phyloP scores from a whole-genome alignment of 2,329 filamentous ascomycete species.

The Tolypocladium nubicola region DNA sequence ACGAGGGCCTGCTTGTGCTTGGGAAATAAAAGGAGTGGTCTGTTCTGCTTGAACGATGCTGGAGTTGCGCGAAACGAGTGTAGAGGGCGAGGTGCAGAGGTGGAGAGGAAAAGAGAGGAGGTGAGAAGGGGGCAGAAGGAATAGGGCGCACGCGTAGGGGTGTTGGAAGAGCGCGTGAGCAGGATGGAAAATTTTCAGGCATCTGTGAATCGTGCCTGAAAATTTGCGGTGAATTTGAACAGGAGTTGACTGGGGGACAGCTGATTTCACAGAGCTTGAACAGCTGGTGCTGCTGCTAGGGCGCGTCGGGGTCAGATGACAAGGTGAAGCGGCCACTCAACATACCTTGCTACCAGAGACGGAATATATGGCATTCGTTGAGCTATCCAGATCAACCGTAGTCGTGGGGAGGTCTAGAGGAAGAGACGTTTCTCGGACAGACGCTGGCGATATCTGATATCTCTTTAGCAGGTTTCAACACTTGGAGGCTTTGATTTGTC shows the following conservation, averaged over 20 bases:
- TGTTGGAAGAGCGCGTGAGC: not conserved
- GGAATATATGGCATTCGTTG: not conserved
- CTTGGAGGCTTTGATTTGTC: not conserved
- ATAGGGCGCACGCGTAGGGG: not conserved
- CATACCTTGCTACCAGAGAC: not conserved
- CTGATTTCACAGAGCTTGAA: not conserved
- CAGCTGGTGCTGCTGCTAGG: not conserved
- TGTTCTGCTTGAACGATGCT: not conserved
- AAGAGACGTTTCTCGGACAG: not conserved
- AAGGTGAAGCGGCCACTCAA: not conserved
- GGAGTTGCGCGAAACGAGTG: slow-evolving; percentile 1
- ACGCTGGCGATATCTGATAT: not conserved
- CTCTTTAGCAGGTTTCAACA: not conserved
- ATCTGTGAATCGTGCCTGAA: not conserved
- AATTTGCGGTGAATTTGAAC: not conserved
- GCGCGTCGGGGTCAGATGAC: not conserved
- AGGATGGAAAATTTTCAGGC: not conserved
- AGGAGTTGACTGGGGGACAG: not conserved
- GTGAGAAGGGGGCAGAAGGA: not conserved
- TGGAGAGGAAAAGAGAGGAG: not conserved
- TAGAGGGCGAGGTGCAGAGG: not conserved
- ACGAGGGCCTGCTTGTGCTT: not conserved
- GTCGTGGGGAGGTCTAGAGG: not conserved
- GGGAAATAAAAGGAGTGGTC: not conserved
- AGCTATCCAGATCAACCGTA: not conserved